Evolutionary conservation across 257 asterid species (phyloP).

Genomic region (Cordia subcordata): DNA sequence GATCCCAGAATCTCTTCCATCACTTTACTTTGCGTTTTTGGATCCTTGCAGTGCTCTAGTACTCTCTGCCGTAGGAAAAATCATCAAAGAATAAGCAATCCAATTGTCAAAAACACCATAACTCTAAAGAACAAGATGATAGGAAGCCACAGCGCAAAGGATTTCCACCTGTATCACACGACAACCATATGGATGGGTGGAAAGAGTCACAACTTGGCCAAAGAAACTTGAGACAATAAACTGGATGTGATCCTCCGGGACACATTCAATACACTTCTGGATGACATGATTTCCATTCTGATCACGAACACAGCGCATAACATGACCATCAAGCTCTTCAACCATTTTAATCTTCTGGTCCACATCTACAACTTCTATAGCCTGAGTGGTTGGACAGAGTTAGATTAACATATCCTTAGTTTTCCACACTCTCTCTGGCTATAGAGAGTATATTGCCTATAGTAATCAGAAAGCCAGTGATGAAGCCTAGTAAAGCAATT

Average conservation of each 20-base stretch:
- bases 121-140: constrained; percentile 2
- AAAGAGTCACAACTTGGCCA: constrained; percentile 60
- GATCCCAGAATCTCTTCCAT: constrained; percentile 59
- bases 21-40: constrained; percentile 44
- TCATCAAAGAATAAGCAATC: constrained; percentile 4
- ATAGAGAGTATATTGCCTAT: too few relatives aligned
- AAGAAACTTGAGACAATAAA: constrained; percentile 51
- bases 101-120: constrained; percentile 1
- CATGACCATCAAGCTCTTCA: constrained; percentile 51
- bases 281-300: constrained; percentile 66
- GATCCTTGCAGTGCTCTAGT: constrained; percentile 54
- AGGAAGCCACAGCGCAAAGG: constrained; percentile 2
- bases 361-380: constrained; percentile 47
- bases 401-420: not conserved
- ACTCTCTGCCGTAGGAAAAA: constrained; percentile 42
- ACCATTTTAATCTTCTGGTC: constrained; percentile 46
- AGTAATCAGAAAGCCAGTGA: too few relatives aligned
- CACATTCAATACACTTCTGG: constrained; percentile 68
- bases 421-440: not conserved
- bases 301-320: constrained; percentile 50
- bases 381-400: constrained; percentile 20
- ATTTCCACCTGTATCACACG: constrained; percentile 62
- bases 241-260: constrained; percentile 41
- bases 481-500: too few relatives aligned
- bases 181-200: constrained; percentile 80